Percentiles rank a stretch among this genome's conserved stretches.
Evolutionary conservation across 148 eudicot genomes (phyloP).

Genomic region (Rhododendron griersonianum): DNA sequence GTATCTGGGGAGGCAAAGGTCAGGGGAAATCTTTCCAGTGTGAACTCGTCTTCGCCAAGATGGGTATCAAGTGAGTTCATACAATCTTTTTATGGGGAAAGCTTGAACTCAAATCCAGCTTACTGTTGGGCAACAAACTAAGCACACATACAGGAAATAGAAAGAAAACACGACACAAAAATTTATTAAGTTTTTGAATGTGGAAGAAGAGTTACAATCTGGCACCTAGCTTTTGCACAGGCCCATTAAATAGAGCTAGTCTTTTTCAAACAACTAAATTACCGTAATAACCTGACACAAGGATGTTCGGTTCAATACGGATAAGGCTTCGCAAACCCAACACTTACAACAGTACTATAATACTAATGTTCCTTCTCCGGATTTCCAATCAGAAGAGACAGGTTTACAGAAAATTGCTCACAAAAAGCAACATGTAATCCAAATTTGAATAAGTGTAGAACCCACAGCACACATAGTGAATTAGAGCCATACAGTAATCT

Average conservation of each 20-base stretch:
- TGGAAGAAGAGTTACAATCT: background rate
- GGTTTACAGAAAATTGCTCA: background rate
- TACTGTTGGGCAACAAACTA: background rate
- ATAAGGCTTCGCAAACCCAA: background rate
- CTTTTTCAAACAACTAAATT: background rate
- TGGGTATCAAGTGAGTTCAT: conserved; percentile 70
- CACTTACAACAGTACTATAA: background rate
- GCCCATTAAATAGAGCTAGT: background rate
- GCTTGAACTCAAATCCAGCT: background rate
- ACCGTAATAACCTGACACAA: background rate
- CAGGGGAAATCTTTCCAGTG: conserved; percentile 82
- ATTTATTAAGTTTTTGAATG: background rate
- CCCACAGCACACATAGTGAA: background rate
- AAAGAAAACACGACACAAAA: background rate
- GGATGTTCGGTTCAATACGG: background rate
- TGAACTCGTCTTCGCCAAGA: conserved; percentile 71
- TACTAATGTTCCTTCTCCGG: background rate
- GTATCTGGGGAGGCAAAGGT: conserved; percentile 89
- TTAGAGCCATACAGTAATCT: background rate
- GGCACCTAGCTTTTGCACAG: background rate
- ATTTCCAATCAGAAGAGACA: background rate
- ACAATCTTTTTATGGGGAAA: background rate
- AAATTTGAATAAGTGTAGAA: background rate
- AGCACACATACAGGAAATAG: background rate
- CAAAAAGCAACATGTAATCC: background rate